Conservation (phyloP, 2,329 filamentous ascomycete genomes). For the Cucurbitaria berberidis region DNA sequence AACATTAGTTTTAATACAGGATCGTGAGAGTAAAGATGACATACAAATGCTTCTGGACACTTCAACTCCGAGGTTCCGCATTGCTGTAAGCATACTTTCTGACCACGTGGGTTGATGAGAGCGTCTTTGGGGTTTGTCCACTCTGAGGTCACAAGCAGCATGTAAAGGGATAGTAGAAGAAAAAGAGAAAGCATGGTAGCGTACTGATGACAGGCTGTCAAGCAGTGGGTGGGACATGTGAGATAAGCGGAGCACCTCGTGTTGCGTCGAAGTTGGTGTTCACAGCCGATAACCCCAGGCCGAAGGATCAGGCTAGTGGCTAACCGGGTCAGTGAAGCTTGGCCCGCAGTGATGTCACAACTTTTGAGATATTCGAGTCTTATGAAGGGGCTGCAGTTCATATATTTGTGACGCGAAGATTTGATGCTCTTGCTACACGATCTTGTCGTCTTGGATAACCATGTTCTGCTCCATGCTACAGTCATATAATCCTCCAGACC, state of each 20-base stretch:
- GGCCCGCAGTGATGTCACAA: not conserved
- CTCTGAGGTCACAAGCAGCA: not conserved
- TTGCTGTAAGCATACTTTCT: constrained; percentile 14
- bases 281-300: not conserved
- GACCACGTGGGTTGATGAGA: constrained; percentile 12
- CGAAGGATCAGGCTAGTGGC: not conserved
- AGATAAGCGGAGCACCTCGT: not conserved
- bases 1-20: not conserved
- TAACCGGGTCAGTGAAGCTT: not conserved
- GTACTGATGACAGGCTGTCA: not conserved
- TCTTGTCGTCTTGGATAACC: too few relatives aligned
- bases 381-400: not conserved
- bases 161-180: not conserved
- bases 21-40: not conserved
- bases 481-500: too few relatives aligned
- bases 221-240: not conserved
- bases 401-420: not conserved
- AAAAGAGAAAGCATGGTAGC: not conserved
- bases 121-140: constrained; percentile 10
- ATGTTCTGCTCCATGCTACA: too few relatives aligned
- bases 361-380: not conserved
- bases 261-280: not conserved
- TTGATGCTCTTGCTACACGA: too few relatives aligned
- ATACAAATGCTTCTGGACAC: constrained; percentile 16
- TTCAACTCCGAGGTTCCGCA: constrained; percentile 6